Evolutionary conservation across 768 basidiomycete genomes (phyloP), one percentile per base, ranked within the genome.

Genomic region (Pilatotrama ljubarskyi): DNA sequence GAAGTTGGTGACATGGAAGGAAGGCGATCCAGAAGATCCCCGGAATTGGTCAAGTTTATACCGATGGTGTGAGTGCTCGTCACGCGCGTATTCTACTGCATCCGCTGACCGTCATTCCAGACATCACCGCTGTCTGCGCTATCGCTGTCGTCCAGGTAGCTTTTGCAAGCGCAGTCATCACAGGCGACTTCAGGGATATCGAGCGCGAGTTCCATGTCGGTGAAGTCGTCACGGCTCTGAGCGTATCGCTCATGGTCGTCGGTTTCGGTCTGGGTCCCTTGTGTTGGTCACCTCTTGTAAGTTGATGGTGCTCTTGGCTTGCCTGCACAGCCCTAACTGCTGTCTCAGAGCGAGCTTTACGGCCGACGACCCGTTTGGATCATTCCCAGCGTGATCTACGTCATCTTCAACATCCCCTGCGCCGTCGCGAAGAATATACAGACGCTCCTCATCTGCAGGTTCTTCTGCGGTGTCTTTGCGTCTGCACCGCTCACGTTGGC

Each of bases 351-450:
- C 18, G 80, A 81, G 64, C 68, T 78, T 14, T 72, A 72, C 55
- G 80, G 78, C 20, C 73, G 78, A 1, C 59, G 71, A 43, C 66
- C 71, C 3, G 63, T 77, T 4, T 79, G 76, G 70, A 72, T 74
- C 51, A 63, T 73, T 36, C 76, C 81, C 3, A 73, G 73, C 58
- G 32, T 73, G 14, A 64, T 76, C 37, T 82, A 81, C 70, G 70
- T 75, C 13, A 68, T 78, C 50, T 77, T 76, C 69, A 75, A 74
- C 63, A 72, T 80, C 53, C 77, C 74, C n/a, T 74, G 74, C 55
- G 77, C 78, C 0, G 64, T 78, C 13, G 74, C 75, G 0, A 55
- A 68, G 10, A 78, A 77, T 66, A 76, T 78, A 55, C 70, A 70
- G 59, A 75, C 76, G 1, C 66, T 80, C n/a, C 66, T 81, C 25